Evolutionary conservation across 768 basidiomycete genomes (phyloP).

Genomic region (Lactarius tabidus): DNA sequence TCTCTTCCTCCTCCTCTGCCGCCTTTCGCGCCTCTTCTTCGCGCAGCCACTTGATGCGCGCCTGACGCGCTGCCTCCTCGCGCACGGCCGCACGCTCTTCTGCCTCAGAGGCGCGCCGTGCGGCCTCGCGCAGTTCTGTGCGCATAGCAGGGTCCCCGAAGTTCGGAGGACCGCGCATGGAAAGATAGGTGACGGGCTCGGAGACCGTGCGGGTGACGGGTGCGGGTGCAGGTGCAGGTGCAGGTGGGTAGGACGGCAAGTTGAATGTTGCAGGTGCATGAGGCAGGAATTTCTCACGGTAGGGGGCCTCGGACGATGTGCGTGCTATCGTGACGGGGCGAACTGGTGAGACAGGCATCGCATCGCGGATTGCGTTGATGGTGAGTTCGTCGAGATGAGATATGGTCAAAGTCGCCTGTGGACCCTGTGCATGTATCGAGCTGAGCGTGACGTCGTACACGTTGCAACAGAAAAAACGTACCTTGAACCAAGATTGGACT

Average conservation of each 20-base stretch:
- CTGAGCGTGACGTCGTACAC: neutral
- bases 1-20: constrained; percentile 8
- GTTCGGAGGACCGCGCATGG: constrained; percentile 12
- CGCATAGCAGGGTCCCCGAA: constrained; percentile 17
- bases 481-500: constrained; percentile 26
- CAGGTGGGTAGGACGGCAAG: no score
- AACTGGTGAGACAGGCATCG: constrained; percentile 8
- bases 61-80: constrained; percentile 17
- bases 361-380: constrained; percentile 9
- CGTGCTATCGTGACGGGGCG: neutral
- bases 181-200: constrained; percentile 1
- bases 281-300: constrained; percentile 17
- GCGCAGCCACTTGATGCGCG: constrained; percentile 19
- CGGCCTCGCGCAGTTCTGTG: constrained; percentile 11
- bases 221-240: no score
- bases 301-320: constrained; percentile 4
- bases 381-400: constrained; percentile 19
- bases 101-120: neutral
- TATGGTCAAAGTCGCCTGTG: constrained; percentile 17
- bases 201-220: constrained; percentile 7
- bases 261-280: neutral
- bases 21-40: constrained; percentile 10
- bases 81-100: constrained; percentile 2
- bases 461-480: constrained; percentile 1
- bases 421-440: constrained; percentile 1